Evolutionary conservation across 495 filamentous ascomycete genomes (phyloP).

Genomic region (Aspergillus bridgeri): DNA sequence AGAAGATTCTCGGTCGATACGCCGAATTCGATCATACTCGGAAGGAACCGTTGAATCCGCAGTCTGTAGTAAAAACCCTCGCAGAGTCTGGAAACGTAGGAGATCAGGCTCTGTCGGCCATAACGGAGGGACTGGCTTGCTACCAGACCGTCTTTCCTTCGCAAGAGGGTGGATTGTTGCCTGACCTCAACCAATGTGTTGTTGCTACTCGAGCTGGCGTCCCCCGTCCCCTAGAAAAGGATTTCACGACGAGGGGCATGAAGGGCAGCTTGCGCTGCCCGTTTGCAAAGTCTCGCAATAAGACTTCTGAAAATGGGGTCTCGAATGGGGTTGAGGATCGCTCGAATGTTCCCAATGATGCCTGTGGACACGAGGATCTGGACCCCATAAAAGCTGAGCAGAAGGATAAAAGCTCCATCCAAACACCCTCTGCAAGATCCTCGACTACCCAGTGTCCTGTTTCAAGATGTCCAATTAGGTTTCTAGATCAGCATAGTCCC

Average conservation of each 20-base stretch:
- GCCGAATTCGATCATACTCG: constrained; percentile 11
- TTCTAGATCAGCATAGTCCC: constrained; percentile 81
- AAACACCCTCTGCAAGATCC: constrained; percentile 40
- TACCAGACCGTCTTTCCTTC: constrained; percentile 36
- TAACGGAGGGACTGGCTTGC: constrained; percentile 39
- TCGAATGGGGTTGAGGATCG: constrained; percentile 23
- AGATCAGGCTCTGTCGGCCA: constrained; percentile 35
- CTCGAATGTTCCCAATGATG: constrained; percentile 27
- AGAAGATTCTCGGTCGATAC: constrained; percentile 21
- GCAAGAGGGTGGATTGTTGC: constrained; percentile 18
- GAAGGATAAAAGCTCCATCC: constrained; percentile 36
- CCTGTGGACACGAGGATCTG: constrained; percentile 36
- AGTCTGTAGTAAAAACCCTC: constrained; percentile 46
- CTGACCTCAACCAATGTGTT: constrained; percentile 31
- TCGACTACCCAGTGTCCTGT: constrained; percentile 71
- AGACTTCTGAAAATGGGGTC: constrained; percentile 26
- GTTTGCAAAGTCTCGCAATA: constrained; percentile 38
- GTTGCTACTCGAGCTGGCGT: constrained; percentile 37
- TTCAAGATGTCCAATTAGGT: constrained; percentile 82
- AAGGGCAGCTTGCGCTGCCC: constrained; percentile 45
- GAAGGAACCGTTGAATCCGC: constrained; percentile 33
- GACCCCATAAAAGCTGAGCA: constrained; percentile 47
- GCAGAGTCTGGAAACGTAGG: constrained; percentile 43
- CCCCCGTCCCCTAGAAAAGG: constrained; percentile 35
- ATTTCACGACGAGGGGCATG: constrained; percentile 46